Evolutionary conservation across 495 filamentous ascomycete genomes (phyloP), one percentile per base, ranked within the genome.

Genomic region (Diplogelasinospora grovesii): DNA sequence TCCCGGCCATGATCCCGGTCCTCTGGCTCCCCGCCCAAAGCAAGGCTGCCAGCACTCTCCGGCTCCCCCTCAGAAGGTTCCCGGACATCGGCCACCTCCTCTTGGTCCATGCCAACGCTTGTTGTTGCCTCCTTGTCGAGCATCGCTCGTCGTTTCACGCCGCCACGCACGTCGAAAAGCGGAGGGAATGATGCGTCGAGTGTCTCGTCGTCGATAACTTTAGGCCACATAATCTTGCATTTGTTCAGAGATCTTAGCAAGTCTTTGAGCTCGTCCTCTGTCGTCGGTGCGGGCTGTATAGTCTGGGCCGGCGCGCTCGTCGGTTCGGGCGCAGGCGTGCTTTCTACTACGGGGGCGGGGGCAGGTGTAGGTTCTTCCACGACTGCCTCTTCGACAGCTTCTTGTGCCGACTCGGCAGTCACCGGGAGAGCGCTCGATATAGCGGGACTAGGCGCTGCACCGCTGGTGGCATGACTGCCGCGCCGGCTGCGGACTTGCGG

Each of bases 11-110:
- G 66, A 9, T 77, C 75, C 43, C 74, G 72, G 49, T 87, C 87
- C 51, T 96, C 89, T 0, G 89, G 89, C 51, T 95, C 89, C 7
- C 89, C 89, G 38, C 89, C 89, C 13, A 96, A 71, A 39, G 90
- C 87, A 23, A 93, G 70, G 54, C 89, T 96, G 8, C 69, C 69
- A 32, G 88, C 86, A 56, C 82, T 86, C 53, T 87, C 86, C 3
- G 79, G 77, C 31, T 77, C 72, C 26, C 57, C 63, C 31, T 71
- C 69, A 0, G 68, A 69, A 5, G 62, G 57, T 22, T 62, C 66
- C 8, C 53, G 48, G 13, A 53, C 53, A 9, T 64, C 65, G 6
- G 52, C 46, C 10, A 44, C 61, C 60, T 59, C 80, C 38, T 86
- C 79, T 14, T 63, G 65, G 24, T 82, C 76, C 9, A 64, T 59